Evolutionary conservation across 2,329 filamentous ascomycete species (phyloP).

Genomic region (Ceratocystis papillata): DNA sequence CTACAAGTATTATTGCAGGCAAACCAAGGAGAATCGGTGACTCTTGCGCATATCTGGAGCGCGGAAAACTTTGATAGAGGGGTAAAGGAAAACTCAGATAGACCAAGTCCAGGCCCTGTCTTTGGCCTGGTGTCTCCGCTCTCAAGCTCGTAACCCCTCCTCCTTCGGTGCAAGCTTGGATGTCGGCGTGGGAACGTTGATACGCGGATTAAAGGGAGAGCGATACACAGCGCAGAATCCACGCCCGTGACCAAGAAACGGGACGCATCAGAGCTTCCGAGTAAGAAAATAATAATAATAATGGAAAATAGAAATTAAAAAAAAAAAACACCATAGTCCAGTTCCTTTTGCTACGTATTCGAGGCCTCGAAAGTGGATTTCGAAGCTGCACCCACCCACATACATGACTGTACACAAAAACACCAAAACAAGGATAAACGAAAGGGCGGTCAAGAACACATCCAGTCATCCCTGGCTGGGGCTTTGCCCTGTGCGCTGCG

Average conservation of each 20-base stretch:
- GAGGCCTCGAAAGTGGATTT: slow-evolving; percentile 4
- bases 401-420: too few relatives aligned
- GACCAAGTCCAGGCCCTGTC: not conserved
- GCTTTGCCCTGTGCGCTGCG: not conserved
- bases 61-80: not conserved
- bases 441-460: slow-evolving; percentile 8
- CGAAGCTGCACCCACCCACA: not conserved
- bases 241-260: slow-evolving; percentile 1
- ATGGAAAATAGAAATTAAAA: not conserved
- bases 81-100: not conserved
- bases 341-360: not conserved
- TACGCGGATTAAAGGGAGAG: not conserved
- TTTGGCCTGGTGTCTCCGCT: not conserved
- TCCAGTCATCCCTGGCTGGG: not conserved
- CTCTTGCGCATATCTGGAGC: not conserved
- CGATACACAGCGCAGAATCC: not conserved
- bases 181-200: not conserved
- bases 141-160: not conserved
- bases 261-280: not conserved
- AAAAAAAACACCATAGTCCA: not conserved
- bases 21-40: not conserved
- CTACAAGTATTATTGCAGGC: not conserved
- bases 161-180: not conserved
- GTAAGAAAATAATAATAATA: not conserved
- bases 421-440: not conserved